These are phyloP conservation scores for Mentha longifolia DNA, from an alignment of 257 asterid genomes.

Conservation along the genomic window DNA sequence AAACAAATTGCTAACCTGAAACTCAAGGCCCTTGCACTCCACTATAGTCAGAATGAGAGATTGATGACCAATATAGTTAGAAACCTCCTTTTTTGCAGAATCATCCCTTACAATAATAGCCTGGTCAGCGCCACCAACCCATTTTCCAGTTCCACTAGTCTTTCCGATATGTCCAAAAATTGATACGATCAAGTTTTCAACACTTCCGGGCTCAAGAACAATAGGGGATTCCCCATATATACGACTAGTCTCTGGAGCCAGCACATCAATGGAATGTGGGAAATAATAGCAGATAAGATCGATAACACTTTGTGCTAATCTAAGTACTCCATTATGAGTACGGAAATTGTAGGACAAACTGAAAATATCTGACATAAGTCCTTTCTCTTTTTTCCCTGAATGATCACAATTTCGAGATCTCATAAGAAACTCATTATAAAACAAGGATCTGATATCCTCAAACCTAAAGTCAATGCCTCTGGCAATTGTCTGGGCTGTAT, in stretches of 20 bases:
- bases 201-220: conserved; percentile 51
- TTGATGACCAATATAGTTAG: conserved; percentile 12
- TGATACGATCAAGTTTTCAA: conserved; percentile 52
- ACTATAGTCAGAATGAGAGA: conserved; percentile 34
- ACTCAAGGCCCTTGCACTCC: conserved; percentile 79
- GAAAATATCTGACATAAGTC: conserved; percentile 45
- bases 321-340: conserved; percentile 64
- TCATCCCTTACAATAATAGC: conserved; percentile 30
- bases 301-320: conserved; percentile 66
- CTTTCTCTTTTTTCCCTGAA: conserved; percentile 44
- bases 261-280: conserved; percentile 52
- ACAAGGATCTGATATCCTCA: conserved; percentile 61
- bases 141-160: conserved; percentile 31
- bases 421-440: conserved; percentile 55
- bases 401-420: conserved; percentile 24
- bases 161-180: conserved; percentile 50
- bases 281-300: conserved; percentile 56
- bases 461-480: too few species aligned
- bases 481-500: too few species aligned
- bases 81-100: conserved; percentile 6
- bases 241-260: conserved; percentile 60
- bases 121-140: conserved; percentile 60
- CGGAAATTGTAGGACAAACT: conserved; percentile 58
- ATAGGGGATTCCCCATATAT: conserved; percentile 64
- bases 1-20: conserved; percentile 49